phyloP scores from a whole-genome alignment of 164 flowering plant genomes.

The Cinnamomum micranthum region DNA sequence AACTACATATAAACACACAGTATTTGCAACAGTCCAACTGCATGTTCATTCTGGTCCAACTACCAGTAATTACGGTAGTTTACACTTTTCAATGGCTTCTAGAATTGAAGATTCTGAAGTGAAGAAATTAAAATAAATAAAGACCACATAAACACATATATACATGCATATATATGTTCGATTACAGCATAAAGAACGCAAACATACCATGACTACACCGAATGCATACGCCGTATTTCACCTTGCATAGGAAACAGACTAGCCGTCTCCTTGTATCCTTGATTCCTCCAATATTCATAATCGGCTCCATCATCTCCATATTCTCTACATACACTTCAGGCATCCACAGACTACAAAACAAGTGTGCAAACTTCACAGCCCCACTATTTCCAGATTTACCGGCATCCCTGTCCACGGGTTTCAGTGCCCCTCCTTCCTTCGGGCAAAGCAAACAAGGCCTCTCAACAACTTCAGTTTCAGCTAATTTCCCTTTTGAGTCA shows the following conservation, averaged over 20 bases:
- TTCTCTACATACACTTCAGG: constrained; percentile 82
- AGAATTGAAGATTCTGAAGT: too few species aligned
- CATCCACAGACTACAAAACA: constrained; percentile 88
- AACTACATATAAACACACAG: too few species aligned
- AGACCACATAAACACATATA: too few species aligned
- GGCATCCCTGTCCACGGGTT: constrained; percentile 39
- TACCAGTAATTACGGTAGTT: too few species aligned
- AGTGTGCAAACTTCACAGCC: constrained; percentile 56
- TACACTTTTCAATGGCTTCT: too few species aligned
- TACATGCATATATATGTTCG: not conserved
- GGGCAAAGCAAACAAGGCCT: constrained; percentile 80
- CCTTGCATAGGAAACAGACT: constrained; percentile 78
- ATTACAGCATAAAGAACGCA: constrained; percentile 1
- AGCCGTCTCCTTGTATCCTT: constrained; percentile 61
- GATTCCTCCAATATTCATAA: constrained; percentile 61
- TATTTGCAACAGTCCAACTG: too few species aligned
- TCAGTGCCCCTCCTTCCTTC: constrained; percentile 76
- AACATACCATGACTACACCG: constrained; percentile 96
- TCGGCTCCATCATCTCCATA: constrained; percentile 67
- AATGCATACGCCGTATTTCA: constrained; percentile 80
- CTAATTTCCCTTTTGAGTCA: constrained; percentile 9
- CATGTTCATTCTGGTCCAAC: too few species aligned
- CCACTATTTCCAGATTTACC: constrained; percentile 24
- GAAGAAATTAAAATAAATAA: too few species aligned
- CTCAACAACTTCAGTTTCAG: constrained; percentile 3